phyloP scores from a whole-genome alignment of 2,329 filamentous ascomycete species.

The Venturia aucupariae region DNA sequence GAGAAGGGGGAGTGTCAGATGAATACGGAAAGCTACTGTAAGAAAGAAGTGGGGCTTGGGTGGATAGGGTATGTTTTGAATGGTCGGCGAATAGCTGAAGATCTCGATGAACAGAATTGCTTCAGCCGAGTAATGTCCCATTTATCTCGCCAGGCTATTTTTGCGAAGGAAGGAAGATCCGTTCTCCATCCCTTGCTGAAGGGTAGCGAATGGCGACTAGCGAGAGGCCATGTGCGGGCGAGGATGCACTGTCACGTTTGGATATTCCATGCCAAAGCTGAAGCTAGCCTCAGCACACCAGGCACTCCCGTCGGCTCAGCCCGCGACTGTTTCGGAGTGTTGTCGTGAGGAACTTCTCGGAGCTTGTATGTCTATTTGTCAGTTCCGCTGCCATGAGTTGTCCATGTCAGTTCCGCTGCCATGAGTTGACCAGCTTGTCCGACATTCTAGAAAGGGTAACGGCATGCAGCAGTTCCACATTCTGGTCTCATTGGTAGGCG shows the following conservation, averaged over 20 bases:
- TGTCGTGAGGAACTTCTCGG: background rate
- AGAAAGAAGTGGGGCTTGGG: background rate
- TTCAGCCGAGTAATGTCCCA: background rate
- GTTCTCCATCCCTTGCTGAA: background rate
- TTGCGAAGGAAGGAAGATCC: background rate
- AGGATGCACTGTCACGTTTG: background rate
- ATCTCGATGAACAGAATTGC: background rate
- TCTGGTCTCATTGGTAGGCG: background rate
- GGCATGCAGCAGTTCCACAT: background rate
- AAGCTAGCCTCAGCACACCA: background rate
- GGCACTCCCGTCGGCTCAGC: background rate
- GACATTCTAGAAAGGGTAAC: background rate
- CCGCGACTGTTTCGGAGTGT: background rate
- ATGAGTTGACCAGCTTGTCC: background rate
- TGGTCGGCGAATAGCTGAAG: background rate
- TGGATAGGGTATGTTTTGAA: slow-evolving; percentile 3
- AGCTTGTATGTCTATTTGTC: background rate
- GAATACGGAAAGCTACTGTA: background rate
- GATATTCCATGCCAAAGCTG: background rate
- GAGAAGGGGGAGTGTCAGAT: background rate
- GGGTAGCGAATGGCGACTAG: background rate
- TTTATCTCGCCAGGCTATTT: background rate
- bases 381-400: background rate
- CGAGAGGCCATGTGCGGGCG: background rate
- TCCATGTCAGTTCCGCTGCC: background rate